Evolutionary conservation across 2,329 filamentous ascomycete genomes (phyloP).

Genomic region (Hypoxylon sp.): DNA sequence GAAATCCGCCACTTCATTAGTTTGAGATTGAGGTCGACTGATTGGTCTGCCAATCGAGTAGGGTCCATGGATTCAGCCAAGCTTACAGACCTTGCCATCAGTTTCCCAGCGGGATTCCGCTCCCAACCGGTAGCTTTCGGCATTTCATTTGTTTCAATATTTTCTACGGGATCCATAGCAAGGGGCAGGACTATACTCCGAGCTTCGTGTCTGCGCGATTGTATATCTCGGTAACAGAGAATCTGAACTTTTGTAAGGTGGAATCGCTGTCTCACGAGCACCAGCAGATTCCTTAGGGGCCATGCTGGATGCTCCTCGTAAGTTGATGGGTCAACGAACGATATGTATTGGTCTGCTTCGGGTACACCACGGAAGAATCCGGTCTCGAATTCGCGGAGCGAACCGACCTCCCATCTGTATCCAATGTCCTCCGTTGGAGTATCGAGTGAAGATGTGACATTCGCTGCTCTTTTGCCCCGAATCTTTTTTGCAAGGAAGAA

Average conservation of each 20-base stretch:
- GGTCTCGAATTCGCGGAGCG: constrained; percentile 82
- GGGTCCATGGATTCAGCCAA: constrained; percentile 96
- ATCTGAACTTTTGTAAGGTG: constrained; percentile 83
- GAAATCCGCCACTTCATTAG: constrained; percentile 99
- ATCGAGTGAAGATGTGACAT: constrained; percentile 62
- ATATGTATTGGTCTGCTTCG: constrained; percentile 83
- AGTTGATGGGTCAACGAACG: constrained; percentile 93
- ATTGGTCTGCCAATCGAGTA: constrained; percentile 86
- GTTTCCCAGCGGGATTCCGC: constrained; percentile 81
- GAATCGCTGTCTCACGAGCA: constrained; percentile 87
- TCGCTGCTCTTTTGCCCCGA: constrained; percentile 56
- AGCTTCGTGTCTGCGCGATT: constrained; percentile 81
- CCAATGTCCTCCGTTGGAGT: constrained; percentile 70
- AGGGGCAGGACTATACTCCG: constrained; percentile 84
- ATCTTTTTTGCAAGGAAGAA: constrained; percentile 95
- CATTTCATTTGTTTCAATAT: constrained; percentile 68
- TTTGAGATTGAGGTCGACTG: constrained; percentile 95
- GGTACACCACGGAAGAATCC: constrained; percentile 85
- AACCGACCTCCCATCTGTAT: constrained; percentile 83
- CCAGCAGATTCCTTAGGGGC: constrained; percentile 90
- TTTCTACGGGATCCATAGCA: constrained; percentile 65
- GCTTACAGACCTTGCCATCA: constrained; percentile 83
- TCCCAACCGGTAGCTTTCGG: constrained; percentile 98
- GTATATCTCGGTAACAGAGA: constrained; percentile 90
- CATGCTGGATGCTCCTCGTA: constrained; percentile 90